phyloP scores from a whole-genome alignment of 1,139 yeast species.

The Scheffersomyces insectosa region DNA sequence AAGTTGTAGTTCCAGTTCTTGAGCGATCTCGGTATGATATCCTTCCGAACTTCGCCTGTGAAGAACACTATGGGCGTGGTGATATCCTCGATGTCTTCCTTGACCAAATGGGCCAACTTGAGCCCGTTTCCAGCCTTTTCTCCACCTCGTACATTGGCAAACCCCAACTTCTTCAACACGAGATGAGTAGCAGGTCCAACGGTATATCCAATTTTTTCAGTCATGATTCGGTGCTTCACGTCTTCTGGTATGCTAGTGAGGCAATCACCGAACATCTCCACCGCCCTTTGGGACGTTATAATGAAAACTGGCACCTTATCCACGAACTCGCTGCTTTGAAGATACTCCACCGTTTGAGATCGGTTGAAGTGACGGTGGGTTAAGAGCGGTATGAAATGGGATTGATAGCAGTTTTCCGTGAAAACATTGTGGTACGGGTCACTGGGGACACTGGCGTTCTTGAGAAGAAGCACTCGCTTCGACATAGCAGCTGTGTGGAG shows the following conservation, averaged over 20 bases:
- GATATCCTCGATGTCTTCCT: conserved; percentile 33
- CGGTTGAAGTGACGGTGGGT: conserved; percentile 60
- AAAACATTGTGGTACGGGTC: conserved; percentile 62
- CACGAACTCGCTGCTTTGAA: conserved; percentile 45
- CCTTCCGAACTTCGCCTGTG: conserved; percentile 85
- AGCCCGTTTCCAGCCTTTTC: conserved; percentile 79
- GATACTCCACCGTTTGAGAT: conserved; percentile 38
- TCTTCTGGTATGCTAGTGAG: conserved; percentile 22
- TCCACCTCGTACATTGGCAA: conserved; percentile 71
- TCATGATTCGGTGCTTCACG: conserved; percentile 28
- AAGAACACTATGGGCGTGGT: conserved; percentile 56
- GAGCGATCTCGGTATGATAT: conserved; percentile 71
- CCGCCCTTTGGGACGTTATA: conserved; percentile 92
- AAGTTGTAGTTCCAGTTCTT: conserved; percentile 42
- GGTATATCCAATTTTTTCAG: conserved; percentile 63
- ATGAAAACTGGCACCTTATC: conserved; percentile 52
- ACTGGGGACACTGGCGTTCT: conserved; percentile 63
- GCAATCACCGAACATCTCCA: conserved; percentile 66
- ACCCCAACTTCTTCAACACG: conserved; percentile 64
- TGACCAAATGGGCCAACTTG: conserved; percentile 63
- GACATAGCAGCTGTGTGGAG: neutral
- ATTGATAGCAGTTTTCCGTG: conserved; percentile 30
- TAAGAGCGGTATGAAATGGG: conserved; percentile 67
- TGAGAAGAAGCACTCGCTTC: conserved; percentile 45
- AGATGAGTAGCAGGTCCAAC: conserved; percentile 89